A percentile compares a stretch with the other conserved stretches of the same genome.
phyloP scores from a whole-genome alignment of 2,329 filamentous ascomycete genomes.

The Biscogniauxia marginata region DNA sequence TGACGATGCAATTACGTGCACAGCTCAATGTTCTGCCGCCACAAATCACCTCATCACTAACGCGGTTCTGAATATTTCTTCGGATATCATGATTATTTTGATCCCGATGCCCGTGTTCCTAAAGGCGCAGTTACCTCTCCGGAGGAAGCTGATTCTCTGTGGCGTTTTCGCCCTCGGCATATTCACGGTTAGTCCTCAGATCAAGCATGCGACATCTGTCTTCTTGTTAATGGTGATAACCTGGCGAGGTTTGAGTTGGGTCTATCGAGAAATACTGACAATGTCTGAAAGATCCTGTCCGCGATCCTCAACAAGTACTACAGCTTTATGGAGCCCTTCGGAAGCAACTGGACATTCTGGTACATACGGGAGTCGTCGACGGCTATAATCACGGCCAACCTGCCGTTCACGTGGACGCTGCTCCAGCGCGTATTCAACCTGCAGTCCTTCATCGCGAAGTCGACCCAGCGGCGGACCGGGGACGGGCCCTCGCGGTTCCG shows the following conservation, averaged over 20 bases:
- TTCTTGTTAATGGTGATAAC: too few relatives aligned
- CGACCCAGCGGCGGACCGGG: slow-evolving; percentile 29
- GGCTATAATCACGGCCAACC: slow-evolving; percentile 43
- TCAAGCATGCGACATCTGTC: too few relatives aligned
- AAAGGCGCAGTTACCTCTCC: slow-evolving; percentile 46
- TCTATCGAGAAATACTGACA: too few relatives aligned
- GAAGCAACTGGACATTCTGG: slow-evolving; percentile 42
- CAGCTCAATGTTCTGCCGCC: slow-evolving; percentile 56
- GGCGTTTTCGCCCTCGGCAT: slow-evolving; percentile 44
- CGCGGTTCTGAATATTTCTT: slow-evolving; percentile 58
- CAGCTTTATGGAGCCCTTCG: slow-evolving; percentile 40
- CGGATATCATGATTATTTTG: slow-evolving; percentile 57
- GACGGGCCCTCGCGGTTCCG: slow-evolving; percentile 21
- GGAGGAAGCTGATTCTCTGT: slow-evolving; percentile 53
- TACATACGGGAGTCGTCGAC: slow-evolving; percentile 47
- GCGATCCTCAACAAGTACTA: slow-evolving; percentile 49
- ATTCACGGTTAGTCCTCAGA: slow-evolving; percentile 49
- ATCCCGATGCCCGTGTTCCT: slow-evolving; percentile 56
- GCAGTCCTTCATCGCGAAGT: slow-evolving; percentile 33
- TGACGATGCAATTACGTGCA: slow-evolving; percentile 1
- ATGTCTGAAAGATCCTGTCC: slow-evolving; percentile 42
- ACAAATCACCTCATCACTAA: slow-evolving; percentile 59
- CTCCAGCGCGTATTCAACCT: slow-evolving; percentile 39
- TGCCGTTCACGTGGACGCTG: slow-evolving; percentile 43
- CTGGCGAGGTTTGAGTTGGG: too few relatives aligned